Base-by-base conservation (phyloP, 169 alveolate species). In the Amoebophrya sp. region DNA sequence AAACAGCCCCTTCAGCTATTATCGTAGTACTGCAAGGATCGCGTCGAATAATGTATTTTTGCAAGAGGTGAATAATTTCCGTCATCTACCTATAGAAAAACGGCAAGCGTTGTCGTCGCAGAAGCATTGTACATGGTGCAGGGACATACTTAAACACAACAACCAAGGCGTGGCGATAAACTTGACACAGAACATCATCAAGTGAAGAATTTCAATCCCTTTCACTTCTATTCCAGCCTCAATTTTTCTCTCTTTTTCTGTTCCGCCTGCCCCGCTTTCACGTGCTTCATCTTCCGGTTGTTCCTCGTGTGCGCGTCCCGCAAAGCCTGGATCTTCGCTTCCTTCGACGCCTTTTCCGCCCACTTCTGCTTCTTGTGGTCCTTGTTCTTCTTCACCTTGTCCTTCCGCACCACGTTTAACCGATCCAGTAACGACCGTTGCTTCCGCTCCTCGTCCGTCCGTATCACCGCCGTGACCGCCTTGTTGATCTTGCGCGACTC, bases 351-450 rank as follows among this genome's bases (percentile, higher is more conserved):
- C 38, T 93, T 92, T 77, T 92, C 94, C 77, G 66, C 55, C 66
- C 89, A 40, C 41, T 90, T 90, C 41, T 92, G 95, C 53, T 89
- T 89, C 33, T 92, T 77, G 38, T 94, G 94, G 77, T 94, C 91
- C 47, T 91, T 92, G 83, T 91, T 91, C 89, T 93, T 93, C 90
- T 89, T 91, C 92, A 92, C 91, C 41, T 93, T 93, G 39, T 89
- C 93, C 77, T 92, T 93, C 90, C 91, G 35, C n/a, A 92, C 90
- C 39, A 77, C 53, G 83, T 90, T 77, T 77, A 92, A 89, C 89
- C 94, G 40, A 77, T 92, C 77, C 40, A 92, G 88, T 7, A 90
- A 91, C 0, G 90, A 55, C n/a, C 77, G 90, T 41, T 53, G 90
- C 41, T 29, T 94, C 91, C 77, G 89, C 93, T 89, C 94, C 90